Percentiles rank a stretch among this genome's conserved stretches.
phyloP scores from a whole-genome alignment of 768 basidiomycete species.

The Rhizopogon roseolus region DNA sequence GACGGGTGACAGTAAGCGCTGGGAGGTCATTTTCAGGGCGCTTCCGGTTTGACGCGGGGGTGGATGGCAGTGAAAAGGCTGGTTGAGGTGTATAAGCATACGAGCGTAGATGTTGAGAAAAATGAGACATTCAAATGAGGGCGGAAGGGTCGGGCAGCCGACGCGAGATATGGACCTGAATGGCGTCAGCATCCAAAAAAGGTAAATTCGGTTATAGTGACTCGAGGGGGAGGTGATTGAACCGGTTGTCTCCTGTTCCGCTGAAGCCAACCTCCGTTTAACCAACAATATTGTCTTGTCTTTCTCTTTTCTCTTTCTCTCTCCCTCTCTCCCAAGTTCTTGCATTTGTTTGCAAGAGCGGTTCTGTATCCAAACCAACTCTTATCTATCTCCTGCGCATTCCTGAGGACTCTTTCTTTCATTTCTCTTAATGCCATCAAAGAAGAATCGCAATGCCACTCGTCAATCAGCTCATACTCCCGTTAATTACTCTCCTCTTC shows the following conservation, averaged over 20 bases:
- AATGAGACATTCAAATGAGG: not conserved
- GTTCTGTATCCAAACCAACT: not conserved
- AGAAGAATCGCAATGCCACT: slow-evolving; percentile 18
- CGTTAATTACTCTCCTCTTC: slow-evolving; percentile 19
- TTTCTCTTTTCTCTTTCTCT: not conserved
- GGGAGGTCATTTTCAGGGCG: not conserved
- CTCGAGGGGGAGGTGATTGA: not conserved
- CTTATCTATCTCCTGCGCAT: slow-evolving; percentile 17
- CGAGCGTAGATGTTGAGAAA: slow-evolving; percentile 6
- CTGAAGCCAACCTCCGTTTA: not conserved
- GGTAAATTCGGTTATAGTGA: not conserved
- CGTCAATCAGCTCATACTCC: slow-evolving; percentile 16
- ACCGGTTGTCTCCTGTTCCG: not conserved
- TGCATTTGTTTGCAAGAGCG: slow-evolving; percentile 29
- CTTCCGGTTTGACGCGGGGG: not conserved
- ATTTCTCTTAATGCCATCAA: slow-evolving; percentile 26
- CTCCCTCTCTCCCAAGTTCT: slow-evolving; percentile 8
- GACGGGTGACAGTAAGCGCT: not conserved
- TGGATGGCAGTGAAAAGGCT: not conserved
- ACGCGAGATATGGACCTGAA: not conserved
- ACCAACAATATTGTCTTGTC: not conserved
- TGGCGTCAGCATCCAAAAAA: not conserved
- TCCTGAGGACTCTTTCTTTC: slow-evolving; percentile 4
- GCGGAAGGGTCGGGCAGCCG: too few relatives aligned
- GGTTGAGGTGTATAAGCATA: slow-evolving; percentile 15